Evolutionary conservation across 2,329 filamentous ascomycete species (phyloP), one percentile per base, ranked within the genome.

Genomic region (Tolypocladium nubicola): DNA sequence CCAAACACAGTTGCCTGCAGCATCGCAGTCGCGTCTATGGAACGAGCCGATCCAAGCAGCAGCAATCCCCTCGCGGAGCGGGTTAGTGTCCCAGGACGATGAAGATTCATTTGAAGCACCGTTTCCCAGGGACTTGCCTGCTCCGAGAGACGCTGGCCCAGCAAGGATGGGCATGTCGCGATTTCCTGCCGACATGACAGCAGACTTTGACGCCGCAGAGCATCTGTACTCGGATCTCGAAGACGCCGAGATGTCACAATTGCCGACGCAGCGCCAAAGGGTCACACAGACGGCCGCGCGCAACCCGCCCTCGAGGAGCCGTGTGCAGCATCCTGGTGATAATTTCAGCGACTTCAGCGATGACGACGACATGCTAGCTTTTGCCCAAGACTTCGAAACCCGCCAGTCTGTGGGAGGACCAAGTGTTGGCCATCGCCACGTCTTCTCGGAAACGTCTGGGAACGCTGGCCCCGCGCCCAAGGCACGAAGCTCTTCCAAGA

Each of bases 291-390:
- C 26, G 3, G 58, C 56, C 4, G 40, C 23, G 23, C 56, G 53
- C 30, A 57, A 52, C 53, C 49, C 57, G 16, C 43, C 50, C 11
- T 39, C 47, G 21, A 58, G 47, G 43, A 40, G 21, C 53, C 61
- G 58, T 10, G 26, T 52, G 10, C 60, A 66, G 49, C 66, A 64
- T 47, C 57, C 61, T 30, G 62, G 63, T 38, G 70, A 73, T 53
- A 67, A 73, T 55, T 75, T 74, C 58, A 77, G 75, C 61, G 77
- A 79, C 55, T 79, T 79, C 56, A 76, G 75, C 57, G 76, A 80
- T 49, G 78, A 79, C 57, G 72, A 76, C 54, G 78, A 78, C 47
- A 79, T 83, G 74, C 68, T 81, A 37, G 79, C 77, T 35, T 71
- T 80, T 57, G 79, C 77, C 13, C 72, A 81, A 59, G 72, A 78